Base-by-base conservation (phyloP, 768 basidiomycete genomes). In the Lactarius deliciosus region DNA sequence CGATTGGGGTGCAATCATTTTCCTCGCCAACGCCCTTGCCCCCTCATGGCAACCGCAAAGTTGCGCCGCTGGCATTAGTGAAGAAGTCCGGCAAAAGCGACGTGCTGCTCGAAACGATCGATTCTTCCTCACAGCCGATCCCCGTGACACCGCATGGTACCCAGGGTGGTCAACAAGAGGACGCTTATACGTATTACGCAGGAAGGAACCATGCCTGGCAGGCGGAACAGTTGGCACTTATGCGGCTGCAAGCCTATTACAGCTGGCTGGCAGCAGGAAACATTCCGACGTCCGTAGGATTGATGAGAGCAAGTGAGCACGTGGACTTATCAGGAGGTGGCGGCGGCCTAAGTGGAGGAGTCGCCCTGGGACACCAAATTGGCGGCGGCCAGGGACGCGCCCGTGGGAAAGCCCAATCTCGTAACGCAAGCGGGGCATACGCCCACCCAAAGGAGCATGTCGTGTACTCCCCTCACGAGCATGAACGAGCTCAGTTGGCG, bases 371-470 rank as follows among this genome's bases (percentile, higher is more conserved):
- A 2, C 25, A 62, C 36, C 32, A 60, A 58, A 11, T 38, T 38
- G 36, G 36, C 36, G 3, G 47, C 13, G 11, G 50, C 53, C 41
- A 64, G 64, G 25, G 58, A 61, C 41, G 66, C 16, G 63, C 61
- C 55, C 55, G 63, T 61, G 68, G 65, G 58, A 38, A 68, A 62
- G 45, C 63, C 38, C 61, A 64, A 22, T 32, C 61, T 30, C 57
- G 72, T 32, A 57, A 57, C 18, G 2, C 43, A 4, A 61, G 55
- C 22, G 64, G 60, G 2, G 67, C 69, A 16, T 68, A 63, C 30
- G 68, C 68, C 22, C 65, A 67, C 38, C 68, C 68, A 25, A 67
- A 63, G 65, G 68, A 69, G 40, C 68, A 69, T 13, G 57, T 69
- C 40, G 55, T 69, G 25, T 69, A 62, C 41, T 69, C 68, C 11